A percentile compares a stretch with the other conserved stretches of the same genome.
Evolutionary conservation across 768 basidiomycete species (phyloP).

Genomic region (Porphyrellus cyaneotinctus): DNA sequence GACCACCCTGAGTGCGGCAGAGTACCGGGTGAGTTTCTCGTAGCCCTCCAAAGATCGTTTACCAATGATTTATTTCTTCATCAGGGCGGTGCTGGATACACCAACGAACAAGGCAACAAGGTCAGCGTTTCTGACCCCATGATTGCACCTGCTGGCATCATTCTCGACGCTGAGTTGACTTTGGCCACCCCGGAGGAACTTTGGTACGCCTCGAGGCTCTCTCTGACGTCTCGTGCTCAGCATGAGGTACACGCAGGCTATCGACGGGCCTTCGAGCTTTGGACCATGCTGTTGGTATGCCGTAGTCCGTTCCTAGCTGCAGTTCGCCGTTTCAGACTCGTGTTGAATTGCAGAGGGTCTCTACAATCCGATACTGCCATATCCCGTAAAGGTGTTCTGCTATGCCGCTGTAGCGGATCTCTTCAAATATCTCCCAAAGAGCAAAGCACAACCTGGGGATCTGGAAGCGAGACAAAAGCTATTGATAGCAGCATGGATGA

Average conservation of each 20-base stretch:
- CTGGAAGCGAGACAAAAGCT: constrained; percentile 63
- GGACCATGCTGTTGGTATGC: constrained; percentile 72
- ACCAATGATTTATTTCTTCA: constrained; percentile 22
- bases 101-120: constrained; percentile 66
- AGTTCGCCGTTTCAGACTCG: neutral
- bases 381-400: constrained; percentile 60
- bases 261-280: constrained; percentile 77
- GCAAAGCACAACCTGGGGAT: constrained; percentile 54
- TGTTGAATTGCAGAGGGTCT: constrained; percentile 42
- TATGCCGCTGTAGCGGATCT: constrained; percentile 67
- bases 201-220: constrained; percentile 43
- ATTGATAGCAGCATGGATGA: constrained; percentile 78
- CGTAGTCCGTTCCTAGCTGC: neutral
- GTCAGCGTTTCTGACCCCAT: constrained; percentile 47
- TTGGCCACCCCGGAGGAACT: constrained; percentile 68
- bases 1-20: constrained; percentile 77
- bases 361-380: constrained; percentile 52
- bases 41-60: neutral
- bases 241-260: constrained; percentile 43
- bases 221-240: constrained; percentile 5
- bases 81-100: constrained; percentile 66
- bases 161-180: constrained; percentile 74
- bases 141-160: constrained; percentile 67
- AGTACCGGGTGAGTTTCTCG: constrained; percentile 53
- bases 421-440: constrained; percentile 67